A percentile compares a stretch with the other conserved stretches of the same genome.
phyloP scores from a whole-genome alignment of 1,284 basidiomycete species.

The Afroboletus lepidellus region DNA sequence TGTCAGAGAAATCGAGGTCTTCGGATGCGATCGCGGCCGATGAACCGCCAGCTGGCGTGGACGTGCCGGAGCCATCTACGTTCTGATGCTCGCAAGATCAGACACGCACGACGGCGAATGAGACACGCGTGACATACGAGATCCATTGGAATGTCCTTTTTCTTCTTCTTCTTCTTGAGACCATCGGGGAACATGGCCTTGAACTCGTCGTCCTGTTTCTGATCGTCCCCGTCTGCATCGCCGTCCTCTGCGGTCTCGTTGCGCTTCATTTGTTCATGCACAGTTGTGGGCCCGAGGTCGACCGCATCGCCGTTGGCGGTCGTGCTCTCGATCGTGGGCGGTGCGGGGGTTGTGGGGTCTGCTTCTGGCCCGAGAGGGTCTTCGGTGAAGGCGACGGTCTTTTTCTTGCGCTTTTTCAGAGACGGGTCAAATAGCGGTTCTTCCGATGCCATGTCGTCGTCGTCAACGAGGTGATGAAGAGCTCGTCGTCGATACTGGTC shows the following conservation, averaged over 20 bases:
- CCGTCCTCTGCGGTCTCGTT: conserved; percentile 41
- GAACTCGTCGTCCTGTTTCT: conserved; percentile 68
- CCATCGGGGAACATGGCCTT: conserved; percentile 81
- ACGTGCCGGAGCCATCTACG: conserved; percentile 60
- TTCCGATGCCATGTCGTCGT: conserved; percentile 51
- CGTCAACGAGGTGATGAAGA: conserved; percentile 19
- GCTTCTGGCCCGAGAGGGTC: conserved; percentile 81
- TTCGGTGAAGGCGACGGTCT: conserved; percentile 78
- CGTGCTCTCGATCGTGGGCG: conserved; percentile 62
- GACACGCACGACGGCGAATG: neutral
- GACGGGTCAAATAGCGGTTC: conserved; percentile 82
- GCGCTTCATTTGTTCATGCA: conserved; percentile 70
- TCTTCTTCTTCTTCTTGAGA: conserved; percentile 91
- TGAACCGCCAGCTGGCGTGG: conserved; percentile 47
- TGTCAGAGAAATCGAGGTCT: conserved; percentile 79
- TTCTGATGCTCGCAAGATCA: conserved; percentile 39
- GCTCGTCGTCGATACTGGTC: conserved; percentile 7
- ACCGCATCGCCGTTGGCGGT: conserved; percentile 67
- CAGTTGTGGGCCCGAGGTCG: conserved; percentile 70
- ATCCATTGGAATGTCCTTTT: conserved; percentile 85
- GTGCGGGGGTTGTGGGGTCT: conserved; percentile 75
- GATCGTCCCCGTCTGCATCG: conserved; percentile 37
- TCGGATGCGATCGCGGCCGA: conserved; percentile 49
- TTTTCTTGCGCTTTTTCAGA: conserved; percentile 85
- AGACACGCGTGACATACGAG: conserved; percentile 49